Evolutionary conservation across 2,329 filamentous ascomycete species (phyloP), one percentile per base, ranked within the genome.

Genomic region (Ophiostoma triangulosporum): DNA sequence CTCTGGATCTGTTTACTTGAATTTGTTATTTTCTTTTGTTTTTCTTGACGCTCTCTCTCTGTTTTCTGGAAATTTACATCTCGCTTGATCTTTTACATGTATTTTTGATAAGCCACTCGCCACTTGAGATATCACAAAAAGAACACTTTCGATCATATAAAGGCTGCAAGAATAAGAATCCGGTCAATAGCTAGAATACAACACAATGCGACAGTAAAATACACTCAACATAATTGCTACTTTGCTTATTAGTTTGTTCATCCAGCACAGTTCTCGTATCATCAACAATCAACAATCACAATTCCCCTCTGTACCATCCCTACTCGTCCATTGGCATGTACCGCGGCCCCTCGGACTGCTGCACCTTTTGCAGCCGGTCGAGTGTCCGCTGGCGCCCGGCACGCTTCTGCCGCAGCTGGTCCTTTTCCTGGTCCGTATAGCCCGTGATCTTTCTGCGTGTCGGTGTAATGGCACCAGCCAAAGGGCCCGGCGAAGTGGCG

Each of bases 381-480:
- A 61, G 55, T 20, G 57, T 58, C 15, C 57, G 54, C 43, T 58
- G 53, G 12, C 60, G 56, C 57, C 69, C 73, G n/a, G 71, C 70
- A 57, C 72, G 67, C 64, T 75, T 78, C 55, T 72, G 70, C 65
- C 73, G 78, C 54, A 83, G 64, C 27, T 71, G 70, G 27, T 67
- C 67, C 68, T 80, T 83, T 63, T 84, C 81, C 51, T 75, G 71
- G 31, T 70, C 68, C 55, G 73, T 79, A 59, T 79, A 84, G 17
- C 78, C 78, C 56, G 73, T 80, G 54, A 83, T 60, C 70, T 81
- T 83, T 69, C 78, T 82, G 43, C 78, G 69, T 2, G 77, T 75
- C 26, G 77, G 70, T 20, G 74, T 75, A 49, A 52, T 66, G 60
- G 43, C 63, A 11, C 43, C 43, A 60, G 50, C 62, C 58, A 50